Evolutionary conservation across 2,329 filamentous ascomycete genomes (phyloP), one percentile per base, ranked within the genome.

Genomic region (Cercospora sp.): DNA sequence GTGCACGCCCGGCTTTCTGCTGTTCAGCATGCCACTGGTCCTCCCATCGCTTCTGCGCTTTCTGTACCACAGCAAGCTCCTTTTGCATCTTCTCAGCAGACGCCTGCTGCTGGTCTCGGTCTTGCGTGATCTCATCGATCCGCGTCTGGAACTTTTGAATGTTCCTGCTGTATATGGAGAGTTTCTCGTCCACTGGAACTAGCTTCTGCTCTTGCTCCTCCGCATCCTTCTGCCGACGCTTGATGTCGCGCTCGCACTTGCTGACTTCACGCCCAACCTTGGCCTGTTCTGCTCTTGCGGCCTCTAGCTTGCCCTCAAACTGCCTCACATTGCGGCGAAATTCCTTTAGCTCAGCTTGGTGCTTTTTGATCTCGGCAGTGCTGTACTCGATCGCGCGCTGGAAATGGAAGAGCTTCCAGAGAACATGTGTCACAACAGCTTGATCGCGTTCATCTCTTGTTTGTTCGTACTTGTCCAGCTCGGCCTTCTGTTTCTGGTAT

Each of bases 351-450:
- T 98, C 94, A 76, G 97, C 93, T 75, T 98, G 94, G 75, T 97
- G 93, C 74, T 92, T 93, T 75, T 94, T 90, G 67, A 99, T 99
- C 75, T 95, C 90, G 55, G 89, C 89, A 73, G 91, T 94, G 26
- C 95, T 97, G 74, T 94, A 91, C 74, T 97, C 92, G 84, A 99
- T 97, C 31, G 93, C 88, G 67, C 90, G 91, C 79, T 99, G 94
- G 78, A 97, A 96, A 77, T 97, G 93, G 79, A 93, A 98, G 1
- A 99, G 85, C 81, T 97, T 98, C 94, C 94, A 99, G 13, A 99
- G 83, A 36, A 96, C 94, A 73, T 98, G 94, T 0, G 91, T 94
- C 65, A 98, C 92, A 66, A 97, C 91, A 7, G 94, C 95, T 64
- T 92, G 88, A 78, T 99, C 94, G 60, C 92, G 89, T 79, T 98